Conservation (phyloP, 306 rosid species). For the Myrica gale region DNA sequence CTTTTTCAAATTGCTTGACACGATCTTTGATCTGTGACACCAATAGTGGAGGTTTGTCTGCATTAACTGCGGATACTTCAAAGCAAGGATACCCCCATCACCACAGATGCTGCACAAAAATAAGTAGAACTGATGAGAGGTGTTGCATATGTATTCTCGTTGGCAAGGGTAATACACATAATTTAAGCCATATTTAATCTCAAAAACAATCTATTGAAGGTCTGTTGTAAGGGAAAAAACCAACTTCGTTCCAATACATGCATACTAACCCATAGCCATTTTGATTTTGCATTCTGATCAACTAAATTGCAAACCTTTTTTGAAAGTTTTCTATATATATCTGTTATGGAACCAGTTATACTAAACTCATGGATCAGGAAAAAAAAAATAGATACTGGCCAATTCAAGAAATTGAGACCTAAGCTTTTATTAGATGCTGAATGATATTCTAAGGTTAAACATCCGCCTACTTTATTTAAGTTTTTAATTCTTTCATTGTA, state of each 20-base stretch:
- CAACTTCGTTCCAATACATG: background rate
- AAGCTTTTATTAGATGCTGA: background rate
- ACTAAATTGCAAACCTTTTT: background rate
- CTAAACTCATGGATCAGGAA: background rate
- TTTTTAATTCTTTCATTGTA: background rate
- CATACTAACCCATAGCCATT: background rate
- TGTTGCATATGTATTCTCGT: slow-evolving; percentile 12
- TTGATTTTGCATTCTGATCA: slow-evolving; percentile 3
- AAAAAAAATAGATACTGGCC: background rate
- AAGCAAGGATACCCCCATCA: slow-evolving; percentile 70
- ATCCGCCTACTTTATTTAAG: background rate
- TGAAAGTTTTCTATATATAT: background rate
- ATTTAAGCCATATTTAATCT: background rate
- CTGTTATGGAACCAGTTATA: background rate
- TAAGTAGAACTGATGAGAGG: slow-evolving; percentile 25
- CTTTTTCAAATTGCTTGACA: slow-evolving; percentile 72
- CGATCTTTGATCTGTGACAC: slow-evolving; percentile 73
- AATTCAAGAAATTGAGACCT: background rate
- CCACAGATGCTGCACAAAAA: slow-evolving; percentile 71
- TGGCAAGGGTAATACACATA: background rate
- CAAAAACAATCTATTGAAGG: background rate
- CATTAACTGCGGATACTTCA: slow-evolving; percentile 88
- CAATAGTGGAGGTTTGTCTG: slow-evolving; percentile 88
- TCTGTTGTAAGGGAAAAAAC: background rate
- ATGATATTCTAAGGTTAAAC: background rate